These are phyloP conservation scores for Tuber melanosporum DNA, from an alignment of 495 filamentous ascomycete genomes.

Conservation along the genomic window DNA sequence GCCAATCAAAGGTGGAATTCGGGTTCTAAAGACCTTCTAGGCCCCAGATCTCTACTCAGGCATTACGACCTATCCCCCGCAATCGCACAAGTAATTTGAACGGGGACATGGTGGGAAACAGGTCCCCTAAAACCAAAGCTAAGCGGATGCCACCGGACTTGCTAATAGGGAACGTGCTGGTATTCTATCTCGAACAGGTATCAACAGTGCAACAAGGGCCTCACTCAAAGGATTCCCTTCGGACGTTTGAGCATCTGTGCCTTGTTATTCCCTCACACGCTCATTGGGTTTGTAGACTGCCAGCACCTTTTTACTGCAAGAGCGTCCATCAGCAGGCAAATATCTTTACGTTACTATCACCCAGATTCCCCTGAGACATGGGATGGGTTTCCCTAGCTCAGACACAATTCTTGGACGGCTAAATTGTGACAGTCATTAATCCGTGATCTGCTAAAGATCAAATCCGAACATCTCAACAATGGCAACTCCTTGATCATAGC, in stretches of 20 bases:
- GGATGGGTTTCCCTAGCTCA: background rate
- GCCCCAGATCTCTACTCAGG: no score
- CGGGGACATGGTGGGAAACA: background rate
- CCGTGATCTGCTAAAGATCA: no score
- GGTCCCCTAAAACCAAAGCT: background rate
- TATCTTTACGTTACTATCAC: background rate
- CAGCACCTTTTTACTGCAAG: background rate
- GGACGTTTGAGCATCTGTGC: background rate
- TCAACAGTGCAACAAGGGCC: background rate
- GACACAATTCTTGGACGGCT: background rate
- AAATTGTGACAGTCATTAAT: no score
- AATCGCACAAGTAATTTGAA: background rate
- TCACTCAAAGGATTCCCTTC: background rate
- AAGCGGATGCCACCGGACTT: background rate
- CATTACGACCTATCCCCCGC: background rate
- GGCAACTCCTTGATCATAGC: background rate
- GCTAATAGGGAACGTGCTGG: no score
- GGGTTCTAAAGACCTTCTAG: background rate
- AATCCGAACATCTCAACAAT: no score
- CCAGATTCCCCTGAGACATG: background rate
- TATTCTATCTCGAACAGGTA: no score
- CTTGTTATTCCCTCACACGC: background rate
- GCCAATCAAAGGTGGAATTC: background rate
- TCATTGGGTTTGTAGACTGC: background rate
- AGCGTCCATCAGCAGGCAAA: background rate